These are phyloP conservation scores for Leishmania arabica DNA, from an alignment of 208 protist genomes.

Conservation along the genomic window DNA sequence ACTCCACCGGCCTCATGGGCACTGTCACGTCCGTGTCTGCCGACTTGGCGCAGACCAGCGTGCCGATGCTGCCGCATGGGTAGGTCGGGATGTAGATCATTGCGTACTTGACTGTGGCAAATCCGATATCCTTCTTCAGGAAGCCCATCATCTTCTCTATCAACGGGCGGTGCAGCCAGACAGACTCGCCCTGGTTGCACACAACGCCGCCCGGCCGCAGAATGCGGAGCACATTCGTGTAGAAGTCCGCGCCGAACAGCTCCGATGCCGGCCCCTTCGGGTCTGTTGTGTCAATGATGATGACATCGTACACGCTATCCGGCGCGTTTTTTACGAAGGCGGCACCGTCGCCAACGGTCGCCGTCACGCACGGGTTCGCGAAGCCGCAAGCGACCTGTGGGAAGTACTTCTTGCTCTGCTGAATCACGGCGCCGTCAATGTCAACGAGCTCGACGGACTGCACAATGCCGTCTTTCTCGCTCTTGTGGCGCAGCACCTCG, in stretches of 20 bases:
- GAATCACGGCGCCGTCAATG: constrained; percentile 94
- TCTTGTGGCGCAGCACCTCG: constrained; percentile 95
- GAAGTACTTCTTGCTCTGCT: constrained; percentile 87
- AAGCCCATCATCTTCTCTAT: constrained; percentile 90
- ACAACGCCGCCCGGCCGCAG: constrained; percentile 83
- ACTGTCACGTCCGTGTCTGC: constrained; percentile 53
- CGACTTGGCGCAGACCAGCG: constrained; percentile 81
- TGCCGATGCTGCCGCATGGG: constrained; percentile 92
- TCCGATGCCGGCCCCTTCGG: constrained; percentile 90
- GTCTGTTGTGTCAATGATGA: constrained; percentile 96
- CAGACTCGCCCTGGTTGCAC: constrained; percentile 90
- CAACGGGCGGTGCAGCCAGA: constrained; percentile 93
- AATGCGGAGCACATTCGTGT: constrained; percentile 75
- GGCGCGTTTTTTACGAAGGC: constrained; percentile 81
- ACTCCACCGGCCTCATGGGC: constrained; percentile 70
- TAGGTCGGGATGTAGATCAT: constrained; percentile 95
- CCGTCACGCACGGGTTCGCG: constrained; percentile 70
- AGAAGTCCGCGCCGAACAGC: constrained; percentile 90
- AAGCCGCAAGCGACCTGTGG: constrained; percentile 81
- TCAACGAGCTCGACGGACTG: constrained; percentile 95
- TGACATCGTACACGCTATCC: constrained; percentile 91
- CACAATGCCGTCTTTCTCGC: constrained; percentile 54
- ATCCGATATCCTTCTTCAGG: constrained; percentile 80
- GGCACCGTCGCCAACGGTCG: constrained; percentile 82
- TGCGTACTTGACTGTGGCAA: constrained; percentile 88